Evolutionary conservation across 352 stramenopile species (phyloP).

Genomic region (Phytophthora rubi): DNA sequence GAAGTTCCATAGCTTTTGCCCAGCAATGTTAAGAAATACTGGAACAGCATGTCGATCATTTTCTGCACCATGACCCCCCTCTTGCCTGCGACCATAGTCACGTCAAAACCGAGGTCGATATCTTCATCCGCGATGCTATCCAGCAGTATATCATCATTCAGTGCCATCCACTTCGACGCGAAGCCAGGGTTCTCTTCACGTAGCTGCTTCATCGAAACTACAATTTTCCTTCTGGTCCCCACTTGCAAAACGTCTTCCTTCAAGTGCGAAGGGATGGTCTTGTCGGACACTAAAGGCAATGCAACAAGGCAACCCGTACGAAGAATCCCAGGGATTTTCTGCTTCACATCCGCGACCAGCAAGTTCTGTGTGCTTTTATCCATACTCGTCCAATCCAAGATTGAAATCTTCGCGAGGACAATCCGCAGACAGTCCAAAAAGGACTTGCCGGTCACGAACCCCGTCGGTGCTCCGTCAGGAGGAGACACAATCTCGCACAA

Average conservation of each 20-base stretch:
- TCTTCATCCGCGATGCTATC: constrained; percentile 41
- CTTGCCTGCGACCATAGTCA: background rate
- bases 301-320: constrained; percentile 47
- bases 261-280: constrained; percentile 27
- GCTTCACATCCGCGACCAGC: constrained; percentile 40
- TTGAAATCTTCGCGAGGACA: constrained; percentile 72
- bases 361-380: constrained; percentile 55
- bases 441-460: constrained; percentile 42
- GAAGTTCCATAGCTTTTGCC: background rate
- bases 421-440: constrained; percentile 70
- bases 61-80: background rate
- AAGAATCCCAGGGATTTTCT: constrained; percentile 45
- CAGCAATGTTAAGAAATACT: background rate
- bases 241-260: constrained; percentile 35
- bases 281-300: background rate
- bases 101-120: constrained; percentile 46
- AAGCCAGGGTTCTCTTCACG: constrained; percentile 36
- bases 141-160: constrained; percentile 23
- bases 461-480: constrained; percentile 12
- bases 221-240: constrained; percentile 14
- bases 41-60: background rate
- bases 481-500: background rate
- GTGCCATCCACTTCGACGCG: constrained; percentile 33
- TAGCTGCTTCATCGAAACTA: constrained; percentile 34
- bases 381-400: constrained; percentile 71